Evolutionary conservation across 148 eudicot genomes (phyloP), one percentile per base, ranked within the genome.

Genomic region (Vaccinium corymbosum): DNA sequence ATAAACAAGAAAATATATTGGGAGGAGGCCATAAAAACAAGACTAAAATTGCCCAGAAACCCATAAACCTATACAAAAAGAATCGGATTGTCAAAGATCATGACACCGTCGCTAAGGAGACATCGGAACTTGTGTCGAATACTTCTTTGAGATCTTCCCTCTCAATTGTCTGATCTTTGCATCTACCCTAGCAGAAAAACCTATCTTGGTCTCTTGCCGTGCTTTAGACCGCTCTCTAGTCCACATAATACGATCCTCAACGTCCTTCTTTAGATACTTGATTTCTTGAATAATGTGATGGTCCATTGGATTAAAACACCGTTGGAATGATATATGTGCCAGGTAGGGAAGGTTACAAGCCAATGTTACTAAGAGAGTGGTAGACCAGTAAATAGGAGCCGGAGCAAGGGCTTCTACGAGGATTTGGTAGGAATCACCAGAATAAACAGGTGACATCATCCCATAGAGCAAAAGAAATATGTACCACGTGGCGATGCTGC

Each of bases 271-370:
- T 50, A 85, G 89, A 85, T 91, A 88, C 88, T 93, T 93, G 85
- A 93, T 93, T 80, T 93, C 97, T 84, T 93, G 97, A 75, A 93
- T 91, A n/a, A 92, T 85, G 77, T 93, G 93, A 83, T 93, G 97
- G 79, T 93, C 97, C 89, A 92, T 76, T 0, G 97, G 97, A 79
- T 86, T 86, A 71, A 91, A 87, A 1, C 91, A 86, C 51, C 97
- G 84, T 85, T 91, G 97, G 89, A 87, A 91, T 0, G 92, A 89
- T 48, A 92, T 92, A 80, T 93, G 97, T 72, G 86, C 89, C 13
- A 93, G 82, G 80, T 93, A 93, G 0, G 97, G 97, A 46, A 89
- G 82, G 38, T 72, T 86, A 70, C 93, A 91, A 7, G 90, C 89
- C 10, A 87, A 70, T 1, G 93, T 85, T 25, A 91, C 95, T 17